Conservation (phyloP, 2,329 filamentous ascomycete genomes). For the Pezicula neosporulosa region DNA sequence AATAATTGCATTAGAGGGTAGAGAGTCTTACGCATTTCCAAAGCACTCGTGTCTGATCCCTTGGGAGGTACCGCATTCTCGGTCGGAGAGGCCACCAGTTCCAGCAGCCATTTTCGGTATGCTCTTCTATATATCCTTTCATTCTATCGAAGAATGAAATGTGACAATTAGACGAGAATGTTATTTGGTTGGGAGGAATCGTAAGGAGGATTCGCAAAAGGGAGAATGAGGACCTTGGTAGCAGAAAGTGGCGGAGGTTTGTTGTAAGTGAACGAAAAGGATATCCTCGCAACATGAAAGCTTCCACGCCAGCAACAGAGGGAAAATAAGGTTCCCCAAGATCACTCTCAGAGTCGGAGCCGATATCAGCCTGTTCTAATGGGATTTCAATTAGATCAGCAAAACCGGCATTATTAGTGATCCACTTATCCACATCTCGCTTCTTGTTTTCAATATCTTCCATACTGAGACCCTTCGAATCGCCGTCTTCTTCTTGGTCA, state of each 20-base stretch:
- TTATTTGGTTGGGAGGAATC: background rate
- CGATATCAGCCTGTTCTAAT: background rate
- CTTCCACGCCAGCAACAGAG: background rate
- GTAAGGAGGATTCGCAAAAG: background rate
- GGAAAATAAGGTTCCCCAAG: background rate
- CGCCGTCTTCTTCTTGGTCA: background rate
- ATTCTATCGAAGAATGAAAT: background rate
- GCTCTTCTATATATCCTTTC: background rate
- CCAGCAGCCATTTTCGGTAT: background rate
- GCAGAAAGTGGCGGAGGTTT: background rate
- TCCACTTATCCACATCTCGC: background rate
- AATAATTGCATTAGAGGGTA: too few relatives aligned
- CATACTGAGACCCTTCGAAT: background rate
- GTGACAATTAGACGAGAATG: background rate
- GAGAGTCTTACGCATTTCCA: background rate
- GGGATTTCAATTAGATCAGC: background rate
- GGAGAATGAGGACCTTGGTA: background rate
- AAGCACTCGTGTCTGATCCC: background rate
- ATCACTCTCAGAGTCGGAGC: background rate
- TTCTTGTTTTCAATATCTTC: background rate
- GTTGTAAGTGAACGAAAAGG: background rate
- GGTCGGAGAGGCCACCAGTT: background rate
- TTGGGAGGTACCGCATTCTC: background rate
- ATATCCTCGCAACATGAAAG: background rate
- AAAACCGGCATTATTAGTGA: background rate